Conservation (phyloP, 495 filamentous ascomycete species). For the Lophiostoma macrostomum region DNA sequence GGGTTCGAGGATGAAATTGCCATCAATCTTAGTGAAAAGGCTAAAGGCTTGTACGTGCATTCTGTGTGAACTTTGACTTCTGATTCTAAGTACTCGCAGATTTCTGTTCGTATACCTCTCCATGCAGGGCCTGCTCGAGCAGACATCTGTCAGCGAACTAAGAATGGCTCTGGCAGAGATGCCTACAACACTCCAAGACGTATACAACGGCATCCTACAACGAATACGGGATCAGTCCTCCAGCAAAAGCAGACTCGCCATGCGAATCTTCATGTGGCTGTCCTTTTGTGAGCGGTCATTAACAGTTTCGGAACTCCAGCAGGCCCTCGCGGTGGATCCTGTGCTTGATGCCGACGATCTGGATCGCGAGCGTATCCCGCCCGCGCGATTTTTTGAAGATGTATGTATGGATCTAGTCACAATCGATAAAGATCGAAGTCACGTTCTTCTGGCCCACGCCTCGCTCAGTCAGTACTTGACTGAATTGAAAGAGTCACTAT, state of each 20-base stretch:
- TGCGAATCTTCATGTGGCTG: conserved; percentile 4
- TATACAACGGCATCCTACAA: not conserved
- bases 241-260: not conserved
- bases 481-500: not conserved
- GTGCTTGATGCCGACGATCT: not conserved
- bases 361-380: not conserved
- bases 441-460: not conserved
- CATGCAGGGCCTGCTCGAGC: conserved; percentile 3
- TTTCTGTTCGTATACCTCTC: conserved; percentile 2
- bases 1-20: not conserved
- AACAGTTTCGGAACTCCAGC: not conserved
- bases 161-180: not conserved
- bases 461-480: not conserved
- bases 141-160: conserved; percentile 2
- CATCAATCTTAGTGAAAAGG: not conserved
- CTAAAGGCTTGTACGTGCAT: not conserved
- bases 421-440: not conserved
- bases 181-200: not conserved
- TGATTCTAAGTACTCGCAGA: not conserved
- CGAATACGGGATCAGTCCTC: conserved; percentile 2
- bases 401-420: conserved; percentile 4
- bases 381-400: not conserved
- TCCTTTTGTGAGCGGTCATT: conserved; percentile 1
- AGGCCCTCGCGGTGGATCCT: not conserved
- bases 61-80: not conserved